Evolutionary conservation across 495 filamentous ascomycete species (phyloP), one percentile per base, ranked within the genome.

Genomic region (Alectoria sarmentosa): DNA sequence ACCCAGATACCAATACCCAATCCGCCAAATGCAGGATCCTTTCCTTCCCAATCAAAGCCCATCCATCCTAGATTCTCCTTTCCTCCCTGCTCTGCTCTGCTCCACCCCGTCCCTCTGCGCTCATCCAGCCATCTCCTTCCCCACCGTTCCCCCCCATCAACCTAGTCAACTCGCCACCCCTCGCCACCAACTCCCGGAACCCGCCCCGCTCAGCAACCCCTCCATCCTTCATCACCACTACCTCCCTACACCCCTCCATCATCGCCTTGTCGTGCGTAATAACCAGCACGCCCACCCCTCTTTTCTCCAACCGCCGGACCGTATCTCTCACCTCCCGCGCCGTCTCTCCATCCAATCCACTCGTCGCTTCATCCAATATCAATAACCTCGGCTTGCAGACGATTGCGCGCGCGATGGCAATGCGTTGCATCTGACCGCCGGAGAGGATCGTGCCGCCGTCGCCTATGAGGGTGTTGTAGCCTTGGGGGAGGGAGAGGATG

Each of bases 281-380:
- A 28, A 90, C 83, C 58, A 96, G 70, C 0, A 83, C 78, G 0
- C 80, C 82, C 21, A 82, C 70, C 28, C 77, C 76, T 48, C 62
- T 28, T 19, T 58, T 44, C 44, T 88, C 76, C 30, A 92, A 69
- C 13, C 71, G 67, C 36, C 72, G 66, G 28, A 98, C 79, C 7
- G 87, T 86, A 30, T 80, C 73, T n/a, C 86, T 77, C 19, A 98
- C 82, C 9, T 81, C 75, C 41, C 78, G 82, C 2, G 90, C 88
- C n/a, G 80, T 86, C 65, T 85, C 82, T 0, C 78, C 79, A 71
- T 98, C 94, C 17, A 98, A 74, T 39, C 85, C 86, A 36, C 85
- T 89, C 0, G 94, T 98, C 6, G 92, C 88, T 73, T 98, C 94
- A 65, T 98, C 94, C 17, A 98, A 73, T 0, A 98, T 82, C 26